Evolutionary conservation across 2,329 filamentous ascomycete genomes (phyloP), one percentile per base, ranked within the genome.

Genomic region (Aspergillus pseudotamarii): DNA sequence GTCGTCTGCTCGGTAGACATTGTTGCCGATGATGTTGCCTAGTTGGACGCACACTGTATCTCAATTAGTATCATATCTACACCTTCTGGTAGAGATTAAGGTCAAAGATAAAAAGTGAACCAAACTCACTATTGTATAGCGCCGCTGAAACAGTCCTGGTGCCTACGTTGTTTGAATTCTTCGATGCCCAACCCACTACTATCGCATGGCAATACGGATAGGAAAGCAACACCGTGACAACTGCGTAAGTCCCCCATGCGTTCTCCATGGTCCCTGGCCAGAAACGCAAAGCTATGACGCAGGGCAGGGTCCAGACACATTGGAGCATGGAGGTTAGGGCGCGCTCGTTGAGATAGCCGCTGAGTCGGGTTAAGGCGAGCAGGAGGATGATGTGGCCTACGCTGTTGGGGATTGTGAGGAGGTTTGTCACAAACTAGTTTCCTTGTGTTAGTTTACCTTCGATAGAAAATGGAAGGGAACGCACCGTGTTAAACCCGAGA

Each of bases 151-250:
- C 86, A 1, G 88, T 86, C 10, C 88, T 80, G 4, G 85, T 86
- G 14, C 87, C 81, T 16, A 90, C 86, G 0, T 83, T 81, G 64
- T 88, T 87, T 2, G 86, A 84, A 69, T 90, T 90, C 57, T 86
- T 82, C 8, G 85, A 87, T 2, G 84, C 87, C 73, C 86, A 84
- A 0, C 82, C 86, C 0, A 89, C 87, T 2, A 87, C 75, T 36
- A 89, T 84, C 0, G 87, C 85, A 70, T 89, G 82, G 63, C 79
- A 83, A 68, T 87, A 87, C 0, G 85, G 85, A 60, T 86, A 85
- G 0, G 82, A 82, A 1, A 85, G 73, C 1, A 87, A 70, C 0
- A 82, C 75, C 0, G 80, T 84, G 4, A 84, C 76, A 0, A 87
- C 69, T 0, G 79, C 80, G 64, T 83, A 88, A 0, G 83, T 84